A percentile compares a stretch with the other conserved stretches of the same genome.
phyloP scores from a whole-genome alignment of 2,329 filamentous ascomycete genomes.

The Metarhizium sp. region DNA sequence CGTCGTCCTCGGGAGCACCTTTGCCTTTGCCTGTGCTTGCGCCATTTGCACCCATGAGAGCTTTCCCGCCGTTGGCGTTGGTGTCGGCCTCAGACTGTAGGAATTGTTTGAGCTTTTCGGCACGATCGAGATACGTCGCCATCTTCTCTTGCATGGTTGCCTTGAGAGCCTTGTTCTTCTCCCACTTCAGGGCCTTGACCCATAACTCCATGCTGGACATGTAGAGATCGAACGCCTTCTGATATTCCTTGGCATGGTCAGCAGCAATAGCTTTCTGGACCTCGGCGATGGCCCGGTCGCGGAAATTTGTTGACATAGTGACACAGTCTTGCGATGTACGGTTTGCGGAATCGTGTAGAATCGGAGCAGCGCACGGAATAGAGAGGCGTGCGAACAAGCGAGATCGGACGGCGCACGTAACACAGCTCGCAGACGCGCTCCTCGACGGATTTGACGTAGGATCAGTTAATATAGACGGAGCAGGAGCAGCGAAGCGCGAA shows the following conservation, averaged over 20 bases:
- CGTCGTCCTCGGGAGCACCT: slow-evolving; percentile 70
- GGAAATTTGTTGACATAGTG: slow-evolving; percentile 91
- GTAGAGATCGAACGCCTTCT: slow-evolving; percentile 93
- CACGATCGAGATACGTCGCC: slow-evolving; percentile 95
- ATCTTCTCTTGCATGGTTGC: slow-evolving; percentile 96
- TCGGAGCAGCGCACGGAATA: not conserved
- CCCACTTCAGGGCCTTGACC: slow-evolving; percentile 98
- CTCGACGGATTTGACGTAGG: not conserved
- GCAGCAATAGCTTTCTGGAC: slow-evolving; percentile 97
- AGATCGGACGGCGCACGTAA: not conserved
- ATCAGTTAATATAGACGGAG: not conserved
- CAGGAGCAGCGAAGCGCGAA: not conserved
- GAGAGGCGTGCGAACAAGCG: not conserved
- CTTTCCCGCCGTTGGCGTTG: slow-evolving; percentile 55
- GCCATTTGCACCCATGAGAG: slow-evolving; percentile 59
- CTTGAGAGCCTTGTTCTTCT: slow-evolving; percentile 96
- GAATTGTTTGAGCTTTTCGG: slow-evolving; percentile 94
- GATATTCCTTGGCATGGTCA: slow-evolving; percentile 92
- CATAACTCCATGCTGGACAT: slow-evolving; percentile 94
- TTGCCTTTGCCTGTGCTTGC: slow-evolving; percentile 51
- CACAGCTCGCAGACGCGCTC: not conserved
- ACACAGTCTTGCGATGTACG: slow-evolving; percentile 6
- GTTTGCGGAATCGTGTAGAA: not conserved
- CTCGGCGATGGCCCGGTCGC: slow-evolving; percentile 90
- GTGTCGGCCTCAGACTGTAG: slow-evolving; percentile 67